A percentile compares a stretch with the other conserved stretches of the same genome.
Conservation (phyloP, 2,329 filamentous ascomycete genomes). For the Alternaria novae-zelandiae region DNA sequence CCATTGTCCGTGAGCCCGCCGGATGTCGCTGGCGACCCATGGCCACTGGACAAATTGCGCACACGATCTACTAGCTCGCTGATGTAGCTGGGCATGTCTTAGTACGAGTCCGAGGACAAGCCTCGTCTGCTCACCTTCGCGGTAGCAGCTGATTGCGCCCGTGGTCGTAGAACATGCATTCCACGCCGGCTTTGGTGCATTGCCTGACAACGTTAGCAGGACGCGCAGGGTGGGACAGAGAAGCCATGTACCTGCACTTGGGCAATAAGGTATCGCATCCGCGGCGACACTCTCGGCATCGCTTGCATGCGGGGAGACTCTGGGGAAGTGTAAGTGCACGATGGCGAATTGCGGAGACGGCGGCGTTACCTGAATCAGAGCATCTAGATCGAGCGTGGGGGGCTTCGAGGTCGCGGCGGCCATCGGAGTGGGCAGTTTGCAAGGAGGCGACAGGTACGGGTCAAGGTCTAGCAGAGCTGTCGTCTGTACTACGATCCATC, state of each 20-base stretch:
- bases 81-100: slow-evolving; percentile 39
- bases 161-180: slow-evolving; percentile 46
- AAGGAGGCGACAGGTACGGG: neutral
- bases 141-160: slow-evolving; percentile 39
- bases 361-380: slow-evolving; percentile 30
- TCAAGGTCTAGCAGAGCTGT: slow-evolving; percentile 1
- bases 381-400: slow-evolving; percentile 27
- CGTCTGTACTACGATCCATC: neutral
- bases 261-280: slow-evolving; percentile 47
- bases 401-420: slow-evolving; percentile 17
- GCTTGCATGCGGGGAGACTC: slow-evolving; percentile 44
- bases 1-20: slow-evolving; percentile 18
- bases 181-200: slow-evolving; percentile 45
- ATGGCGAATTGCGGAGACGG: neutral
- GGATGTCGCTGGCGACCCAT: slow-evolving; percentile 29
- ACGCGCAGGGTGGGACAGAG: neutral
- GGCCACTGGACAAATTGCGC: slow-evolving; percentile 28
- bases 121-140: slow-evolving; percentile 29
- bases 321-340: slow-evolving; percentile 19
- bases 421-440: slow-evolving; percentile 14
- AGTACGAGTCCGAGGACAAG: slow-evolving; percentile 5
- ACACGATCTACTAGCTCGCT: slow-evolving; percentile 45
- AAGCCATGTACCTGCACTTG: slow-evolving; percentile 37
- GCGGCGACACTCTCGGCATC: slow-evolving; percentile 45
- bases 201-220: slow-evolving; percentile 32